Conservation (phyloP, 2,329 filamentous ascomycete genomes). For the Colletotrichum filicis region DNA sequence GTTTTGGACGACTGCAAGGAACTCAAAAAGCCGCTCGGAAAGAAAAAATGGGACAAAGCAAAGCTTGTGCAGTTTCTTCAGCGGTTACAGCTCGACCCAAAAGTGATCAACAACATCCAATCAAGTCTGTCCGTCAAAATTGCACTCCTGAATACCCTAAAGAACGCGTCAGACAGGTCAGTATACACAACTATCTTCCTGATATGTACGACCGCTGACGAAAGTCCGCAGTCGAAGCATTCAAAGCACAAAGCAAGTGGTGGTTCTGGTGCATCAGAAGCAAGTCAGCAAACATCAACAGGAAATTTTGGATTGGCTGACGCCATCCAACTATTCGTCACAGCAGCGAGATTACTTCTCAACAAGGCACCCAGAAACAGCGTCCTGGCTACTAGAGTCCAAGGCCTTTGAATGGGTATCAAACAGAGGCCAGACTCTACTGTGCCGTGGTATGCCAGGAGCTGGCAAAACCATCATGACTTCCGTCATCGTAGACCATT, state of each 20-base stretch:
- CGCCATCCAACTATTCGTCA: background rate
- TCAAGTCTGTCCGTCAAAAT: no score
- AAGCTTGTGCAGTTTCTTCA: no score
- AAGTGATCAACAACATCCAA: no score
- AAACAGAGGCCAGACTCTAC: conserved; percentile 43
- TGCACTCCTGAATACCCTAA: no score
- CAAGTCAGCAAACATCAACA: background rate
- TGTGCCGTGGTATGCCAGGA: conserved; percentile 57
- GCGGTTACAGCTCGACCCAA: no score
- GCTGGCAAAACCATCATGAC: conserved; percentile 52
- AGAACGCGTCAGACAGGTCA: no score
- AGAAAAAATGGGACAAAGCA: no score
- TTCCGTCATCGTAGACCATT: conserved; percentile 35
- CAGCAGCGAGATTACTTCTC: background rate
- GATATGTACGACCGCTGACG: no score
- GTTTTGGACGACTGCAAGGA: no score
- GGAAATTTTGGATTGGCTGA: background rate
- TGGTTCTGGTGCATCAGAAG: background rate
- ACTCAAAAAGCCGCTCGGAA: no score
- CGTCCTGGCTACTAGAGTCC: background rate
- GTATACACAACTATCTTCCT: no score
- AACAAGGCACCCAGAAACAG: background rate
- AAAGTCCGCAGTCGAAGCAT: background rate
- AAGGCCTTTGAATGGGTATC: conserved; percentile 39
- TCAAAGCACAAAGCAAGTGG: background rate